Percentiles rank a stretch among this genome's conserved stretches.
phyloP scores from a whole-genome alignment of 768 basidiomycete species.

The Calocera viscosa region DNA sequence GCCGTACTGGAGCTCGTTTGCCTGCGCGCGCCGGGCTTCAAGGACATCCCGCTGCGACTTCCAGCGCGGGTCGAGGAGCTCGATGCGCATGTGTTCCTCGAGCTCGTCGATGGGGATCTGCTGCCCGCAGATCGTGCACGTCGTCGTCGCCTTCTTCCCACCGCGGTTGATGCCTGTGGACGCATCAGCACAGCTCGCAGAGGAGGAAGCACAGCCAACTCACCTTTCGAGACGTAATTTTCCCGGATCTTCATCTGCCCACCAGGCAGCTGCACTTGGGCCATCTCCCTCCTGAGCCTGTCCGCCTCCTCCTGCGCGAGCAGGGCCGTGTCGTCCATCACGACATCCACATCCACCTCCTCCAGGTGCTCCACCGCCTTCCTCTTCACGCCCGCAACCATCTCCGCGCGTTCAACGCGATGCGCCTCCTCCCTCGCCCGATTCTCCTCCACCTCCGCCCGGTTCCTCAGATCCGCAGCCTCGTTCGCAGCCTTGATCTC shows the following conservation, averaged over 20 bases:
- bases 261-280: conserved; percentile 63
- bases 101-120: conserved; percentile 91
- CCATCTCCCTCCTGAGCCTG: conserved; percentile 53
- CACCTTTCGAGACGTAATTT: conserved; percentile 89
- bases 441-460: conserved; percentile 50
- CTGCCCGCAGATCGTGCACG: conserved; percentile 89
- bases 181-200: not conserved
- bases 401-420: not conserved
- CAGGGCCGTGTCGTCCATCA: conserved; percentile 42
- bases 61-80: conserved; percentile 94
- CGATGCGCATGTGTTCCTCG: conserved; percentile 96
- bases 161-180: conserved; percentile 21
- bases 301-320: conserved; percentile 48
- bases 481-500: conserved; percentile 75
- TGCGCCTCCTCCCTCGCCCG: conserved; percentile 23
- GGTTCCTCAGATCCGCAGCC: conserved; percentile 71
- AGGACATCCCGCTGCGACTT: conserved; percentile 85
- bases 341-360: conserved; percentile 47
- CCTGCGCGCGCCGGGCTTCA: conserved; percentile 81
- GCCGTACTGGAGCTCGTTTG: conserved; percentile 74
- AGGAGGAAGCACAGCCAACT: conserved; percentile 25
- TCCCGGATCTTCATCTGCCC: conserved; percentile 89
- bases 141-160: conserved; percentile 56
- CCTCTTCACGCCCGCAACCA: conserved; percentile 1
- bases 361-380: conserved; percentile 14